Conservation (phyloP, 306 rosid genomes). For the Oemleria cerasiformis region DNA sequence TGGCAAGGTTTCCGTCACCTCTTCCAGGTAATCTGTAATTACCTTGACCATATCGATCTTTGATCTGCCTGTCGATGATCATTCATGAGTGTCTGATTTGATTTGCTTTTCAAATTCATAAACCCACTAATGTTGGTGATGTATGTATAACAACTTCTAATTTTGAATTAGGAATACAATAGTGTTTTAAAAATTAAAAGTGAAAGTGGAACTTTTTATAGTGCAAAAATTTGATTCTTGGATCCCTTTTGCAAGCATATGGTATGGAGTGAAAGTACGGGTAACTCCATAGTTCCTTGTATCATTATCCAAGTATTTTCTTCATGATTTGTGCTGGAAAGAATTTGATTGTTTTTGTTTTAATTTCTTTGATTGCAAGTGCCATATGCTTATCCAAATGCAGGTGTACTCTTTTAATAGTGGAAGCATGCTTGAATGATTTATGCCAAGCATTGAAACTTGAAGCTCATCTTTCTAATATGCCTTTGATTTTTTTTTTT, state of each 20-base stretch:
- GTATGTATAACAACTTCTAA: neutral
- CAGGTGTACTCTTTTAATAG: neutral
- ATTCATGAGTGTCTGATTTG: neutral
- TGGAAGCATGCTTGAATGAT: neutral
- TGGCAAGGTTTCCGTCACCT: conserved; percentile 36
- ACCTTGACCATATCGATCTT: neutral
- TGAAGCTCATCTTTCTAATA: neutral
- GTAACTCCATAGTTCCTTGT: neutral
- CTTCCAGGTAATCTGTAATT: conserved; percentile 37
- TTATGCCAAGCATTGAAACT: neutral
- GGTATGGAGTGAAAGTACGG: neutral
- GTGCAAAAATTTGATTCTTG: neutral
- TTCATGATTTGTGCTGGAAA: neutral
- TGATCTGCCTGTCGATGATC: neutral
- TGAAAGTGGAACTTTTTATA: neutral
- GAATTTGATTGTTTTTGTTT: neutral
- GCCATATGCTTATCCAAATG: neutral
- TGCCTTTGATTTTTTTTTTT: conserved; percentile 11
- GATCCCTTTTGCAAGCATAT: neutral
- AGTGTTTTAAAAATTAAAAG: neutral
- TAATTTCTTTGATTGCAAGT: neutral
- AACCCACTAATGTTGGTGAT: neutral
- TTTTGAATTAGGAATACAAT: neutral
- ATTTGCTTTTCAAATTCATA: neutral
- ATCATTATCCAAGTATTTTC: neutral